Evolutionary conservation across 257 asterid species (phyloP), one percentile per base, ranked within the genome.

Genomic region (Scutellaria baicalensis): DNA sequence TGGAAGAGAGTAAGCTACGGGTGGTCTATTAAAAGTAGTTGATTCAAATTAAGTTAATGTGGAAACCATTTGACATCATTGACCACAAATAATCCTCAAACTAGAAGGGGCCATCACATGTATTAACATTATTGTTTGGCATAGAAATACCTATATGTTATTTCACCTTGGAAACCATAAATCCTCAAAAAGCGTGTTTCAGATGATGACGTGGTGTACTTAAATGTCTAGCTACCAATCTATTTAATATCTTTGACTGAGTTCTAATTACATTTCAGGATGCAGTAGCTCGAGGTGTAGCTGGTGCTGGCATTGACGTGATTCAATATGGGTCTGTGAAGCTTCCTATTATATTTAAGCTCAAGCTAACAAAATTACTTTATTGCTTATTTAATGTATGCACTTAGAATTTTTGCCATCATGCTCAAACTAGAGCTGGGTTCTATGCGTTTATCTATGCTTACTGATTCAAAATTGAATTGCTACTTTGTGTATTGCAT

Each of bases 271-370:
- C 66, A 78, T 82, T 76, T 70, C 96, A 94, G 99, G 97, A 88
- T 73, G 97, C 99, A 62, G 97, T 88, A 70, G 84, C 99, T 72
- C 84, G 86, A 77, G 97, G 99, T 79, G 83, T 94, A 48, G 81
- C 83, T 81, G 85, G 81, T 71, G 92, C 93, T 21, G 99, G 97
- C 45, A 73, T 85, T 69, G 92, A 91, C 79, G 95, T 91, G 51
- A 72, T 94, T 69, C 97, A 86, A 60, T 94, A 91, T 48, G 97
- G 96, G 99, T 94, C 51, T 1, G 93, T 79, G 84, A 72, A 76
- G 51, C 63, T 69, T 73, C 59, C 57, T 52, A 18, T 27, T 70
- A 31, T 61, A 54, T 68, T 68, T 16, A 55, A 58, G 64, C 51
- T 69, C 74, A 4, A 54, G 61, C 20, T 39, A 14, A 10, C 61